Conservation (phyloP, 1,284 basidiomycete genomes). For the Rhodotorula mucilaginosa region DNA sequence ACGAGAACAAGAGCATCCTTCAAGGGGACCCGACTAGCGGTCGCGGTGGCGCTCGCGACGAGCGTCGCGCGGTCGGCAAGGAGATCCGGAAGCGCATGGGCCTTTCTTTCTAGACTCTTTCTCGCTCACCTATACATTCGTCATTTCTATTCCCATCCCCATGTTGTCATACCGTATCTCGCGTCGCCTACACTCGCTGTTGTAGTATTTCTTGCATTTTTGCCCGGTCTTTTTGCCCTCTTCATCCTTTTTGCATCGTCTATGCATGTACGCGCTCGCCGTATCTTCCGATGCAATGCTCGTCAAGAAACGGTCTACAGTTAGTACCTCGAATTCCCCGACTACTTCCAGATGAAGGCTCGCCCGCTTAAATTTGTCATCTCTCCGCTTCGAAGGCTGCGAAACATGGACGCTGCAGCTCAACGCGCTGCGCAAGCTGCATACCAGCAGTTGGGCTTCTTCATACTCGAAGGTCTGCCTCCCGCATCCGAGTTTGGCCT, state of each 20-base stretch:
- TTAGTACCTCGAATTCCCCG: no score
- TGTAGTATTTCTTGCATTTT: neutral
- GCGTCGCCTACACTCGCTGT: neutral
- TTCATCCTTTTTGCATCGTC: neutral
- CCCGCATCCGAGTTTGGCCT: constrained; percentile 41
- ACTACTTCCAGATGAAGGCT: no score
- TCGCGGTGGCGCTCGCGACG: constrained; percentile 39
- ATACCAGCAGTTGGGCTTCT: constrained; percentile 12
- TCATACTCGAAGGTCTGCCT: constrained; percentile 32
- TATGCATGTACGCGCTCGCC: neutral
- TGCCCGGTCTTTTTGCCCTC: neutral
- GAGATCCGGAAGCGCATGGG: constrained; percentile 39
- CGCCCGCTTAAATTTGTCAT: no score
- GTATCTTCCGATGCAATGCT: no score
- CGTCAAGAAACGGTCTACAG: no score
- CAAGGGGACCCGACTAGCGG: constrained; percentile 39
- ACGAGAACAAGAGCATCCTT: constrained; percentile 44
- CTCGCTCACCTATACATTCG: neutral
- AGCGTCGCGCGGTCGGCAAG: constrained; percentile 40
- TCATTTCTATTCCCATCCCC: no score
- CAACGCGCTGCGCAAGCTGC: neutral
- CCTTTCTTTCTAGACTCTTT: constrained; percentile 20
- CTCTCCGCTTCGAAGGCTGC: neutral
- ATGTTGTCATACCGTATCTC: neutral
- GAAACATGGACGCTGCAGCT: neutral